These are phyloP conservation scores for Piromyces finnis DNA, from an alignment of 192 early-diverging fungal species.

Conservation along the genomic window DNA sequence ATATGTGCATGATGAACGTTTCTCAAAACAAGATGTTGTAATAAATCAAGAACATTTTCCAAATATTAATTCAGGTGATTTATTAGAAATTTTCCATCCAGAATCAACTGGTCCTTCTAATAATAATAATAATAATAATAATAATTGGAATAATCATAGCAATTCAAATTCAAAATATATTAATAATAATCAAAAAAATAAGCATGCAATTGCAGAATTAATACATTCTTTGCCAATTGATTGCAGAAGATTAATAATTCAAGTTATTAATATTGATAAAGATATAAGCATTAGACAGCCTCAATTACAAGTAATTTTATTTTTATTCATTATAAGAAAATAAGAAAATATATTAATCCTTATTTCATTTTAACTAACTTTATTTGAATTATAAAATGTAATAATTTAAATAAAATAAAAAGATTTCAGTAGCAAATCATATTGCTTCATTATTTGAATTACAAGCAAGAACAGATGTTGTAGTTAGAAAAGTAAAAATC, in stretches of 20 bases:
- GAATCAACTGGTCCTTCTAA: constrained; percentile 2
- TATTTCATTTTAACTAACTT: constrained; percentile 6
- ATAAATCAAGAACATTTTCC: constrained; percentile 53
- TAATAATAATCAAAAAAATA: constrained; percentile 1
- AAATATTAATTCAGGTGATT: constrained; percentile 31
- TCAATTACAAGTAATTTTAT: constrained; percentile 21
- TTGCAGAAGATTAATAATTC: constrained; percentile 19
- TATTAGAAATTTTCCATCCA: constrained; percentile 39
- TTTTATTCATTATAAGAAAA: background rate
- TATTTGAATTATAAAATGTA: background rate
- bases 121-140: background rate
- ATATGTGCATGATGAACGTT: constrained; percentile 35
- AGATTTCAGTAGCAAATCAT: constrained; percentile 50
- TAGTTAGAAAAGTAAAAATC: constrained; percentile 34
- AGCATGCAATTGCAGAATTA: background rate
- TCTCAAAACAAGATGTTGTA: constrained; percentile 39
- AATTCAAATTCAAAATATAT: background rate
- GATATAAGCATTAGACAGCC: constrained; percentile 23
- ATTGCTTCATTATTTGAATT: constrained; percentile 48
- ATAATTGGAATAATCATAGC: background rate
- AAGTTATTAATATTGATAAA: constrained; percentile 24
- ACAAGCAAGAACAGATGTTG: constrained; percentile 32
- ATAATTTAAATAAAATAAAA: background rate
- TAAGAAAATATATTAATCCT: background rate
- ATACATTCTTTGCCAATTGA: background rate